Evolutionary conservation across 495 filamentous ascomycete species (phyloP).

Genomic region (Neurospora sp.): DNA sequence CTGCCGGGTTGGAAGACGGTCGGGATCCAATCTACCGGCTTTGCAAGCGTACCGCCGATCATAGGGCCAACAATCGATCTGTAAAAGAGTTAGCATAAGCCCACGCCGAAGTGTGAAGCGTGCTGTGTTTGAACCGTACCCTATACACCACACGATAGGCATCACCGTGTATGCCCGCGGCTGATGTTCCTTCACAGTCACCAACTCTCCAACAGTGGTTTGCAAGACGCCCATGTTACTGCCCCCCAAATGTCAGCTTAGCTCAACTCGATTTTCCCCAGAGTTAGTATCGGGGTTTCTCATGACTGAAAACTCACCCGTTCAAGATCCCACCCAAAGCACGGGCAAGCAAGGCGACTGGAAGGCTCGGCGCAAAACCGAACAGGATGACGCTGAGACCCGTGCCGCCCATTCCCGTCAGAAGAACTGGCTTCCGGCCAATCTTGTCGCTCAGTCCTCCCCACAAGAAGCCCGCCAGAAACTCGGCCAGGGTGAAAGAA

Average conservation of each 20-base stretch:
- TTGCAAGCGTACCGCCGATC: slow-evolving; percentile 81
- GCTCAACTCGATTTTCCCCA: not conserved
- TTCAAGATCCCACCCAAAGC: slow-evolving; percentile 88
- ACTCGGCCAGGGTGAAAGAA: slow-evolving; percentile 92
- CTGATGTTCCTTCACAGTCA: slow-evolving; percentile 85
- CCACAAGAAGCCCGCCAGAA: slow-evolving; percentile 83
- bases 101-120: too few species aligned
- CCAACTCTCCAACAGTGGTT: slow-evolving; percentile 87
- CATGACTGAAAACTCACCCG: slow-evolving; percentile 47
- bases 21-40: slow-evolving; percentile 79
- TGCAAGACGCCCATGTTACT: slow-evolving; percentile 86
- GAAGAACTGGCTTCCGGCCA: slow-evolving; percentile 84
- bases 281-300: not conserved
- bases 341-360: slow-evolving; percentile 75
- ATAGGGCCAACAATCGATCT: slow-evolving; percentile 75
- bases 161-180: slow-evolving; percentile 90
- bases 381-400: slow-evolving; percentile 90
- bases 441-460: slow-evolving; percentile 84
- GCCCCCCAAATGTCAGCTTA: slow-evolving; percentile 22
- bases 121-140: too few species aligned
- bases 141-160: slow-evolving; percentile 96
- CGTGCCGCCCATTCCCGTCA: slow-evolving; percentile 80
- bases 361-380: slow-evolving; percentile 78
- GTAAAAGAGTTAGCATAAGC: slow-evolving; percentile 10
- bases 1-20: slow-evolving; percentile 57